These are phyloP conservation scores for Plasmodium gonderi DNA, from an alignment of 169 alveolate species.

Conservation along the genomic window DNA sequence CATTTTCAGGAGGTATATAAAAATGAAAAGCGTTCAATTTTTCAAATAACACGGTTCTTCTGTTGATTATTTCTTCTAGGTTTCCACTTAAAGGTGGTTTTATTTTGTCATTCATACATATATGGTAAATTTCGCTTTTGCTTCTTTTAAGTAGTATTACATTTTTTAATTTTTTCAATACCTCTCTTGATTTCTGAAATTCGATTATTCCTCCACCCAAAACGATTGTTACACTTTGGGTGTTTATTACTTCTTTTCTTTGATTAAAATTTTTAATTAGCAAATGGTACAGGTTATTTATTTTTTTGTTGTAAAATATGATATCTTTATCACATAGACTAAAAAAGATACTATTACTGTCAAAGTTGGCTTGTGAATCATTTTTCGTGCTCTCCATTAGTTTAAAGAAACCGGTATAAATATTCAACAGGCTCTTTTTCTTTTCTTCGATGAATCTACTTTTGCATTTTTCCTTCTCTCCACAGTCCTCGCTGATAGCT, in stretches of 20 bases:
- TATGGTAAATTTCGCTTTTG: conserved; percentile 14
- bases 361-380: not conserved
- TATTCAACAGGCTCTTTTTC: not conserved
- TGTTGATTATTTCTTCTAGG: conserved; percentile 6
- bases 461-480: not conserved
- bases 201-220: conserved; percentile 61
- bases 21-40: conserved; percentile 27
- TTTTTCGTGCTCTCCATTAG: not conserved
- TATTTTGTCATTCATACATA: conserved; percentile 35
- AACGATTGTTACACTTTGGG: conserved; percentile 7
- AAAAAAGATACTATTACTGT: not conserved
- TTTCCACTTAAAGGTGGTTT: conserved; percentile 38
- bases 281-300: not conserved
- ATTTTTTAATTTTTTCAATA: conserved; percentile 16
- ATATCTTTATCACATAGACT: not conserved
- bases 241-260: not conserved
- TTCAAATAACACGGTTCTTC: conserved; percentile 2
- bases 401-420: too few relatives aligned
- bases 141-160: conserved; percentile 8
- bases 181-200: conserved; percentile 15
- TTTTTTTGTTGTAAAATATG: conserved; percentile 27
- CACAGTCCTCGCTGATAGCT: not conserved
- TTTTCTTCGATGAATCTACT: not conserved
- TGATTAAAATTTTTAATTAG: not conserved
- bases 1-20: conserved; percentile 20